A percentile compares a stretch with the other conserved stretches of the same genome.
These are phyloP conservation scores for Lachnellula subtilissima DNA, from an alignment of 2,329 filamentous ascomycete genomes.

Conservation along the genomic window DNA sequence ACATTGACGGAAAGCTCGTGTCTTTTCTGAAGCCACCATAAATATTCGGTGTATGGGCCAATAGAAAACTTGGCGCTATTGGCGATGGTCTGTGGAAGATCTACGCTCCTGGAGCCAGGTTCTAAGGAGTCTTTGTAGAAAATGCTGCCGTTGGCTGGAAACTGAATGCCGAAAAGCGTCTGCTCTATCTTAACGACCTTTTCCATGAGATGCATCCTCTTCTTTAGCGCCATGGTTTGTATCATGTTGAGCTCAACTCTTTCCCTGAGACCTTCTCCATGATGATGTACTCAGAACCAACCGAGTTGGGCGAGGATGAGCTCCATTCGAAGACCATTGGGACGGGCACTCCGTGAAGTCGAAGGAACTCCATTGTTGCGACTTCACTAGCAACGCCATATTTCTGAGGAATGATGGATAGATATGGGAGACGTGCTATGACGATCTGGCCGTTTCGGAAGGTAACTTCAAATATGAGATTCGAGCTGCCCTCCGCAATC, in stretches of 20 bases:
- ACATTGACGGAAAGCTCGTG: conserved; percentile 13
- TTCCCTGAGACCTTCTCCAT: conserved; percentile 34
- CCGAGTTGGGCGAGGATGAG: conserved; percentile 31
- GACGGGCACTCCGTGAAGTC: conserved; percentile 22
- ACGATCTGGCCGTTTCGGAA: conserved; percentile 24
- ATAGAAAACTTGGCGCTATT: conserved; percentile 13
- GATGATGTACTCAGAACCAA: conserved; percentile 37
- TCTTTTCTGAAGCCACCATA: conserved; percentile 19
- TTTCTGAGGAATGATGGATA: conserved; percentile 11
- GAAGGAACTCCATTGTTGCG: conserved; percentile 24
- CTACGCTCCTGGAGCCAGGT: conserved; percentile 13
- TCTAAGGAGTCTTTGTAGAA: conserved; percentile 18
- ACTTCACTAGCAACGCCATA: conserved; percentile 20
- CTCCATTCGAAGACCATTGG: conserved; percentile 29
- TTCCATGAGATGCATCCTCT: conserved; percentile 17
- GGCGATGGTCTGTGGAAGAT: conserved; percentile 12
- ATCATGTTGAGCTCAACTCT: conserved; percentile 26
- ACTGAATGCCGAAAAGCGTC: conserved; percentile 13
- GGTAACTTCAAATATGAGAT: conserved; percentile 25
- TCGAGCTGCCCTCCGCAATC: conserved; percentile 27
- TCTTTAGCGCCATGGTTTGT: conserved; percentile 20
- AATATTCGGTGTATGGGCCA: conserved; percentile 21
- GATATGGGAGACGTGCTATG: conserved; percentile 22
- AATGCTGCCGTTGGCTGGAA: conserved; percentile 19
- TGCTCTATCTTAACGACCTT: conserved; percentile 19